Evolutionary conservation across 2,329 filamentous ascomycete species (phyloP), one percentile per base, ranked within the genome.

Genomic region (Lizonia empirigonia): DNA sequence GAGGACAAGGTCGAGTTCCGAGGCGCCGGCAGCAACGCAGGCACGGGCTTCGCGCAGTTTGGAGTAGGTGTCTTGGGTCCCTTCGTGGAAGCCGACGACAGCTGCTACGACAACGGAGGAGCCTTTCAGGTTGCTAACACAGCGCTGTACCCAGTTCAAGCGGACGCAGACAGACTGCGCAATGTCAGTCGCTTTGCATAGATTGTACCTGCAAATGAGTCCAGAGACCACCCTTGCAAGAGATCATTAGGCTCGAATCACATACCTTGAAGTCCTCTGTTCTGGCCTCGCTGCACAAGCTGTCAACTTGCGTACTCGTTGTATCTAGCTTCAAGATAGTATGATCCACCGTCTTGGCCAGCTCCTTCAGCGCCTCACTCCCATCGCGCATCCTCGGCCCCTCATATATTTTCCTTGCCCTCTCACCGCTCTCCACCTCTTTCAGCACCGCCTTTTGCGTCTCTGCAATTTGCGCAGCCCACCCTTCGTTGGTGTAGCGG

Each of bases 61-160:
- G 24, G 75, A 69, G 3, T 73, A 63, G 0, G 80, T 79, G 38
- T 78, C 71, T 53, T 83, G 73, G 0, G 80, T 84, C 10, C 83
- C 83, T 63, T 85, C 82, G 44, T 80, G 83, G 65, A 85, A 85
- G 18, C 81, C 82, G 8, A 85, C 76, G 5, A 85, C 83, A 57
- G 80, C 82, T 35, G 82, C 81, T 16, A 85, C 77, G 19, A 74
- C 73, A n/a, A 82, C 77, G 5, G 66, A 65, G 7, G 76, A 76
- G 39, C 75, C 76, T 50, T 75, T 74, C 38, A 86, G 75, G 45
- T 79, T 77, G 33, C 75, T 59, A 15, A 77, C 75, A 39, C 80
- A 80, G 47, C 75, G 78, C 19, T 74, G 58, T n/a, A 85, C 82
- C 65, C 77, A 77, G 27, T 77, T 73, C 1, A 78, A 71, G 7